Evolutionary conservation across 768 basidiomycete species (phyloP).

Genomic region (Auricularia auricula-judae): DNA sequence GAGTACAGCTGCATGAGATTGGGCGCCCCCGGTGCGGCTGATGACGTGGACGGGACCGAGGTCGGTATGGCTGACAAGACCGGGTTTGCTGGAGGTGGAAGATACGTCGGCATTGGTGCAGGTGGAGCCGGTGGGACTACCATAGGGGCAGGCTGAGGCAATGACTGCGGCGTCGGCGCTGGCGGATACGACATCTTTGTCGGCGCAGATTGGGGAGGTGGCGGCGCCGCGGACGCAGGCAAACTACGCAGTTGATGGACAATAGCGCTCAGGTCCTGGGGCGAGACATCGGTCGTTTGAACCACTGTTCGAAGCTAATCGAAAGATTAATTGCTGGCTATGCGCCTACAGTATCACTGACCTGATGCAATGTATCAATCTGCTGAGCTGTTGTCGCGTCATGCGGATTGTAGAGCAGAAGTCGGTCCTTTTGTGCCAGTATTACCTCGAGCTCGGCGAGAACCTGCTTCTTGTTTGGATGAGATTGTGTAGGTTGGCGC

Average conservation of each 20-base stretch:
- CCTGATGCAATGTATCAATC: conserved; percentile 71
- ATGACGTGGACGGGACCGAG: background rate
- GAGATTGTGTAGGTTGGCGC: background rate
- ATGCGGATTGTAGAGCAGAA: conserved; percentile 59
- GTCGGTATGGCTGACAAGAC: conserved; percentile 28
- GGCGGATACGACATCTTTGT: too few relatives aligned
- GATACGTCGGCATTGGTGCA: too few relatives aligned
- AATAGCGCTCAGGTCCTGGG: conserved; percentile 69
- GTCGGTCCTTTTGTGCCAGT: conserved; percentile 69
- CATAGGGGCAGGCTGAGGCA: too few relatives aligned
- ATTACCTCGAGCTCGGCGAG: conserved; percentile 75
- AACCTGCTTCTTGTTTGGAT: conserved; percentile 57
- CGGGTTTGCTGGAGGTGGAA: conserved; percentile 14
- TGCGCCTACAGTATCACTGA: conserved; percentile 22
- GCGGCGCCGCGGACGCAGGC: conserved; percentile 12
- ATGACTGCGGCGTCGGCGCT: too few relatives aligned
- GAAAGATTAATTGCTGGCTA: conserved; percentile 1
- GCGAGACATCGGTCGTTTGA: conserved; percentile 64
- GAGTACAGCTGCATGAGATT: conserved; percentile 20
- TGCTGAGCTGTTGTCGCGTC: conserved; percentile 61
- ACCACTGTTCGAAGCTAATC: conserved; percentile 58
- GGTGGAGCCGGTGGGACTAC: too few relatives aligned
- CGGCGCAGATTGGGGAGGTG: conserved; percentile 24
- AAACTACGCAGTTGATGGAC: conserved; percentile 50
- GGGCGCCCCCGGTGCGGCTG: background rate